Evolutionary conservation across 495 filamentous ascomycete genomes (phyloP).

Genomic region (Penicillium paxilli): DNA sequence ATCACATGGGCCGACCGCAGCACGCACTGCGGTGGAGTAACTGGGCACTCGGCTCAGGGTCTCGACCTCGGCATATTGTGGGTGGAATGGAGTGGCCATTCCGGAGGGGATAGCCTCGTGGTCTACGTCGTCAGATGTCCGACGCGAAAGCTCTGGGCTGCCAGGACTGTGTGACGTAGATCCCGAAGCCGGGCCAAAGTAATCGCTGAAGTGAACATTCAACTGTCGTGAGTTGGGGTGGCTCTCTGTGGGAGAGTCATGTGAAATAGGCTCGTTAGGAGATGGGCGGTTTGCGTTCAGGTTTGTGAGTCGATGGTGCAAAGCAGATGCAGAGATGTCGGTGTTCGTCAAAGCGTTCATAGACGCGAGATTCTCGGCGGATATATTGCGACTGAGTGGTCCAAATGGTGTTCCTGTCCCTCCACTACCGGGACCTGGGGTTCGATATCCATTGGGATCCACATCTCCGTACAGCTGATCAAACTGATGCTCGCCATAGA

Average conservation of each 20-base stretch:
- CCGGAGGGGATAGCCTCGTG: slow-evolving; percentile 48
- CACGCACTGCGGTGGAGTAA: slow-evolving; percentile 73
- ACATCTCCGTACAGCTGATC: slow-evolving; percentile 89
- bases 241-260: slow-evolving; percentile 22
- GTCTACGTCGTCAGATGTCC: slow-evolving; percentile 60
- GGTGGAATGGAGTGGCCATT: slow-evolving; percentile 60
- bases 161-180: slow-evolving; percentile 38
- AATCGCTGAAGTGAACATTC: slow-evolving; percentile 31
- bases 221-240: slow-evolving; percentile 26
- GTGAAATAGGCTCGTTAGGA: slow-evolving; percentile 16
- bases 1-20: slow-evolving; percentile 52
- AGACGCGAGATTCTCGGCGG: slow-evolving; percentile 73
- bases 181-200: slow-evolving; percentile 32
- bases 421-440: slow-evolving; percentile 68
- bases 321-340: slow-evolving; percentile 51
- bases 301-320: slow-evolving; percentile 63
- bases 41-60: slow-evolving; percentile 74
- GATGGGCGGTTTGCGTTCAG: slow-evolving; percentile 42
- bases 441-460: slow-evolving; percentile 73
- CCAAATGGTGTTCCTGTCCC: slow-evolving; percentile 72
- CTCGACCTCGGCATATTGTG: slow-evolving; percentile 62
- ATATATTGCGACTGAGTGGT: slow-evolving; percentile 71
- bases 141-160: slow-evolving; percentile 49
- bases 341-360: slow-evolving; percentile 58
- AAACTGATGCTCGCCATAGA: slow-evolving; percentile 82